Evolutionary conservation across 441 rosid genomes (phyloP).

Genomic region (Erodium moschatum): DNA sequence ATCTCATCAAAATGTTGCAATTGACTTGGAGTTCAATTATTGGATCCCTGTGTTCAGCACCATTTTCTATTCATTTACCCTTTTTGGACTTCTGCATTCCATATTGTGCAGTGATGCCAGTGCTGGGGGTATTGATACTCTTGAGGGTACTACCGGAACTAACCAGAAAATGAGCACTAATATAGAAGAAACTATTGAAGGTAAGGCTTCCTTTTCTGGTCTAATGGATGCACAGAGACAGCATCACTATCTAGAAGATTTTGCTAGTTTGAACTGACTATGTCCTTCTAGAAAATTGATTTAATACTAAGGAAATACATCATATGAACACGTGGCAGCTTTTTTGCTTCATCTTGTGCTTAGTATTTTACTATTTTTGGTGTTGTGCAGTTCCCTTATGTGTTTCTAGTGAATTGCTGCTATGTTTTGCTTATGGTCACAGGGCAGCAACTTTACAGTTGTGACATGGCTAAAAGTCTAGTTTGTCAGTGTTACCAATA

Average conservation of each 20-base stretch:
- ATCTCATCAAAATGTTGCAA: too few relatives aligned
- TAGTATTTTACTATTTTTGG: constrained; percentile 5
- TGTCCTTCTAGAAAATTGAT: background rate
- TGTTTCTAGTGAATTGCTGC: too few relatives aligned
- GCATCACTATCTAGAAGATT: background rate
- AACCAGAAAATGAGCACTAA: constrained; percentile 23
- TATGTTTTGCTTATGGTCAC: too few relatives aligned
- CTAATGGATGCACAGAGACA: background rate
- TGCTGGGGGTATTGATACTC: constrained; percentile 24
- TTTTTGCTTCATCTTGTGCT: background rate
- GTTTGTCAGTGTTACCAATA: background rate
- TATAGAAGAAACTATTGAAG: constrained; percentile 26
- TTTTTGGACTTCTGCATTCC: background rate
- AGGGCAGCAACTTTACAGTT: too few relatives aligned
- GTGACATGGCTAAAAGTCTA: background rate
- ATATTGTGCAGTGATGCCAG: constrained; percentile 28
- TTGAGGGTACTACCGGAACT: constrained; percentile 23
- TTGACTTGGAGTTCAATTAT: background rate
- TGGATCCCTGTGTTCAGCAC: background rate
- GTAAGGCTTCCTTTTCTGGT: constrained; percentile 24
- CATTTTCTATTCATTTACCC: background rate
- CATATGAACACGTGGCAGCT: background rate
- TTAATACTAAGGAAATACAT: background rate
- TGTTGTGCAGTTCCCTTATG: background rate
- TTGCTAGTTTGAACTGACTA: background rate